Evolutionary conservation across 2,329 filamentous ascomycete genomes (phyloP).

Genomic region (Colletotrichum sp.): DNA sequence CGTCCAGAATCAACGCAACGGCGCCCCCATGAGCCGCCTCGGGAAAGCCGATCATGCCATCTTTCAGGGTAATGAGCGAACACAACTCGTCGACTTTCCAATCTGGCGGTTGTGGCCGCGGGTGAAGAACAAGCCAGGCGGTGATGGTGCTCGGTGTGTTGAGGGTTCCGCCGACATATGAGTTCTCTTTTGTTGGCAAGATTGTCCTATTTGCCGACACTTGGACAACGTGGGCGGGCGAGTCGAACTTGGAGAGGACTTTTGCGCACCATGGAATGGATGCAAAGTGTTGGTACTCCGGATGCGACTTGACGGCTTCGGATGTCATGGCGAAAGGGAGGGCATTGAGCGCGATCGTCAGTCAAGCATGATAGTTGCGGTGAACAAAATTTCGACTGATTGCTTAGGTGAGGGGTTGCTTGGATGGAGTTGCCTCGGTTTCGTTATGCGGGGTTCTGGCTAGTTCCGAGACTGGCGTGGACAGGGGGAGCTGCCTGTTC

Average conservation of each 20-base stretch:
- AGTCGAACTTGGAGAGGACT: conserved; percentile 33
- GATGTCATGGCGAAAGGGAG: not conserved
- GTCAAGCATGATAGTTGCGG: not conserved
- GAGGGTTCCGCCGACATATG: conserved; percentile 39
- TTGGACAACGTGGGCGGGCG: conserved; percentile 1
- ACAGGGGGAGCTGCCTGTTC: not conserved
- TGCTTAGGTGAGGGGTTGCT: not conserved
- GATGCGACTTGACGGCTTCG: not conserved
- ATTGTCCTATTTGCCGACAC: conserved; percentile 11
- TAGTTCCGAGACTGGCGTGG: not conserved
- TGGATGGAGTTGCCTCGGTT: not conserved
- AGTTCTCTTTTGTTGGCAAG: conserved; percentile 24
- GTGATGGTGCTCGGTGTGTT: conserved; percentile 30
- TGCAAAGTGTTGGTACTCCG: conserved; percentile 32
- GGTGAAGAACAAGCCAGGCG: conserved; percentile 41
- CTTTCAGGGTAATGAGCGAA: conserved; percentile 36
- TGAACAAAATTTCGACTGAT: no score
- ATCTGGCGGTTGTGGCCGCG: conserved; percentile 12
- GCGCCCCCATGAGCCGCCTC: conserved; percentile 41
- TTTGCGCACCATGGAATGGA: conserved; percentile 40
- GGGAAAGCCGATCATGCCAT: conserved; percentile 36
- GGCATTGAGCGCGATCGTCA: not conserved
- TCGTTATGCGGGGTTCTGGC: not conserved
- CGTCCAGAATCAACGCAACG: conserved; percentile 40
- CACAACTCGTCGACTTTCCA: conserved; percentile 33